Conservation (phyloP, 495 filamentous ascomycete species). For the Darksidea phi region DNA sequence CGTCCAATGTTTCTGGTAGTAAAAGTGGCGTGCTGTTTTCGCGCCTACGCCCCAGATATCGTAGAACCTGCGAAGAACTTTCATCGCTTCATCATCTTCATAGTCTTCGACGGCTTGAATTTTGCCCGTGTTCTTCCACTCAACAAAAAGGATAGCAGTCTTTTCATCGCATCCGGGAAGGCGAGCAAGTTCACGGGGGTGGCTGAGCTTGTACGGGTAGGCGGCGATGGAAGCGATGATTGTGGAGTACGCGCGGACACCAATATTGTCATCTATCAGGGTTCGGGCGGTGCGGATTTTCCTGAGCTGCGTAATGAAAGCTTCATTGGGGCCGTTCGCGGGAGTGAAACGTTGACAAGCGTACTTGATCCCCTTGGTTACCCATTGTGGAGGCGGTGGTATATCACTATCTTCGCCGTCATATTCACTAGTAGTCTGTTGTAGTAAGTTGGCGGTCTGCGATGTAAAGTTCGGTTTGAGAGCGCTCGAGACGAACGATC, state of each 20-base stretch:
- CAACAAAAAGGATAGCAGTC: slow-evolving; percentile 72
- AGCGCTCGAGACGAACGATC: slow-evolving; percentile 15
- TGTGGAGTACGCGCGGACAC: slow-evolving; percentile 83
- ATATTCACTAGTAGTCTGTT: slow-evolving; percentile 71
- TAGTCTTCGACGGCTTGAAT: slow-evolving; percentile 64
- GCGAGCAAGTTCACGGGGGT: slow-evolving; percentile 59
- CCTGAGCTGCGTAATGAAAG: slow-evolving; percentile 72
- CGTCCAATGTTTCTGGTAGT: slow-evolving; percentile 70
- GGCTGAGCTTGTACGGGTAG: slow-evolving; percentile 66
- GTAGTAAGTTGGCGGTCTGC: slow-evolving; percentile 46
- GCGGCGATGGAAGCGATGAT: slow-evolving; percentile 80
- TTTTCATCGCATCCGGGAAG: slow-evolving; percentile 83
- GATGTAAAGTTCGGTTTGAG: slow-evolving; percentile 9
- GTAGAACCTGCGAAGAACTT: slow-evolving; percentile 66
- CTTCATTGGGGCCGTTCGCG: slow-evolving; percentile 65
- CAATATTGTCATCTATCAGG: slow-evolving; percentile 71
- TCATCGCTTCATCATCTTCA: slow-evolving; percentile 62
- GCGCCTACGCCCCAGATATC: slow-evolving; percentile 89
- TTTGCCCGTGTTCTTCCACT: slow-evolving; percentile 64
- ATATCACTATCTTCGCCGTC: slow-evolving; percentile 45
- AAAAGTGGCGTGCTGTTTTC: slow-evolving; percentile 79
- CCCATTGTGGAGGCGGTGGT: slow-evolving; percentile 67
- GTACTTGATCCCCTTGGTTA: slow-evolving; percentile 63
- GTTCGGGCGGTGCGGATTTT: slow-evolving; percentile 71
- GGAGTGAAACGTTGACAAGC: slow-evolving; percentile 81